Conservation (phyloP, 345 rosid species). For the Eucalyptus sp. region DNA sequence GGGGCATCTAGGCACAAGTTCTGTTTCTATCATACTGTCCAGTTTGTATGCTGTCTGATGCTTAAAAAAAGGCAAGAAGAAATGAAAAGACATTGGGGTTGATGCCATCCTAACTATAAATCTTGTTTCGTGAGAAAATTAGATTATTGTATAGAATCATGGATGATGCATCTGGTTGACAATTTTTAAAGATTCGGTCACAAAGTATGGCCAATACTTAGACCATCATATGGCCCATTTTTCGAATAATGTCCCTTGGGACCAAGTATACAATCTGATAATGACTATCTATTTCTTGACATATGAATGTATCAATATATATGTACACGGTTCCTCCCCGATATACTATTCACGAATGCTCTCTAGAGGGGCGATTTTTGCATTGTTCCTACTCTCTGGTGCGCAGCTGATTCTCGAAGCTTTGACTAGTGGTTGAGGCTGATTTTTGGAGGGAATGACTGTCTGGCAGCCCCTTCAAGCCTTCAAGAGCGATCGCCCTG, state of each 20-base stretch:
- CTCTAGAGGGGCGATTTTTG: no score
- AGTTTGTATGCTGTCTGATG: background rate
- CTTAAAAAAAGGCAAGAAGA: background rate
- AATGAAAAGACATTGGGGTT: background rate
- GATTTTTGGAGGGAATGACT: no score
- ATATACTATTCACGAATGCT: no score
- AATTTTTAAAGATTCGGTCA: background rate
- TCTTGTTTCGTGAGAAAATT: background rate
- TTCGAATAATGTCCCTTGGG: background rate
- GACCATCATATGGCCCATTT: background rate
- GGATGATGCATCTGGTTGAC: background rate
- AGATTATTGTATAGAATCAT: background rate
- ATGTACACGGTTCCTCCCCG: background rate
- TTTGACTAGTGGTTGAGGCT: no score
- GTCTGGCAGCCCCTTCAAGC: no score
- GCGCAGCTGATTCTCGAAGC: no score
- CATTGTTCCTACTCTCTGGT: no score
- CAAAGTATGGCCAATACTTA: background rate
- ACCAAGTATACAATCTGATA: background rate
- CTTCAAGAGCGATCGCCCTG: no score
- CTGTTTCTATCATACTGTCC: background rate
- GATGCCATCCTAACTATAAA: background rate
- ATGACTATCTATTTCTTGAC: background rate
- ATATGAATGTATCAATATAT: background rate
- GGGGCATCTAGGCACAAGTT: background rate